A percentile compares a stretch with the other conserved stretches of the same genome.
These are phyloP conservation scores for Phytophthora meadii DNA, from an alignment of 352 stramenopile species.

Conservation along the genomic window DNA sequence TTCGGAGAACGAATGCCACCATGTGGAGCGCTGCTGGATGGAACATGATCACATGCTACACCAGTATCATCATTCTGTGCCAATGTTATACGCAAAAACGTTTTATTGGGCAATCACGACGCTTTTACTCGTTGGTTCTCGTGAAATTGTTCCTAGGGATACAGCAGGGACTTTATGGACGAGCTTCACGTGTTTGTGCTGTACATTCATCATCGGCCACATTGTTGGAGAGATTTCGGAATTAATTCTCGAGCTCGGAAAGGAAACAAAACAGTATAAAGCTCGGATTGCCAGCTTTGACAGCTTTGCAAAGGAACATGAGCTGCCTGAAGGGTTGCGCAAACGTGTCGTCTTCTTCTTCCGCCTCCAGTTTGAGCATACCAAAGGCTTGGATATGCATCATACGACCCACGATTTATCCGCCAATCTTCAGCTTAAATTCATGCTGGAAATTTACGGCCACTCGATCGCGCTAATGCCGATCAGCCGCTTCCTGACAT, in stretches of 20 bases:
- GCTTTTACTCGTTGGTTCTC: conserved; percentile 62
- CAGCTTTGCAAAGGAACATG: conserved; percentile 70
- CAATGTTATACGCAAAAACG: conserved; percentile 61
- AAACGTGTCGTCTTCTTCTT: conserved; percentile 71
- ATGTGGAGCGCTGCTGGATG: conserved; percentile 62
- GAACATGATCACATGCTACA: conserved; percentile 65
- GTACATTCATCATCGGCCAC: conserved; percentile 79
- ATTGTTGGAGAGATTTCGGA: conserved; percentile 79
- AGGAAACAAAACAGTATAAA: conserved; percentile 78
- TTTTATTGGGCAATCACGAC: conserved; percentile 84
- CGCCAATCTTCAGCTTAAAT: conserved; percentile 70
- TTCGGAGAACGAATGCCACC: conserved; percentile 61
- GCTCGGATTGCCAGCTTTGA: conserved; percentile 78
- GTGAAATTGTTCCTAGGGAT: conserved; percentile 58
- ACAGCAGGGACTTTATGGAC: conserved; percentile 65
- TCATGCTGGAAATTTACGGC: conserved; percentile 82
- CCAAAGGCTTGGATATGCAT: conserved; percentile 55
- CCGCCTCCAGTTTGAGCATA: conserved; percentile 61
- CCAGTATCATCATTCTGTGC: conserved; percentile 56
- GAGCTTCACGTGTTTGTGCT: conserved; percentile 59
- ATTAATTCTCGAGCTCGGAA: conserved; percentile 77
- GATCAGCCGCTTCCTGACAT: conserved; percentile 66
- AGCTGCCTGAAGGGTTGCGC: conserved; percentile 50
- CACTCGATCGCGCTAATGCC: conserved; percentile 50
- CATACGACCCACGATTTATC: conserved; percentile 66